A percentile compares a stretch with the other conserved stretches of the same genome.
Evolutionary conservation across 2,329 filamentous ascomycete genomes (phyloP).

Genomic region (Diaporthe velutina): DNA sequence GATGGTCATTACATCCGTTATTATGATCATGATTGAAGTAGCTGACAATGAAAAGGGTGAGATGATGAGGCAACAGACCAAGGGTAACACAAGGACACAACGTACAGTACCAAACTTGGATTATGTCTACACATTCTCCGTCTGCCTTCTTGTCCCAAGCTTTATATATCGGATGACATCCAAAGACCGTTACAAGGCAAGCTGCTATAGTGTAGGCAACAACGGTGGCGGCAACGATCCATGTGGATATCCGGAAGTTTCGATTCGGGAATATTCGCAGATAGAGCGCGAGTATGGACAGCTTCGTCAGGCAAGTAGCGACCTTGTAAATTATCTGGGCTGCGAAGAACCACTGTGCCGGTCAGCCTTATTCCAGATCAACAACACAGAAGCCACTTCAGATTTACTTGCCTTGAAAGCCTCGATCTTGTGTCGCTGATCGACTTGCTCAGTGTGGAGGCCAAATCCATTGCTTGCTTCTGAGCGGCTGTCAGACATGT

Average conservation of each 20-base stretch:
- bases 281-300: slow-evolving; percentile 32
- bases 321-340: slow-evolving; percentile 41
- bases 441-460: slow-evolving; percentile 6
- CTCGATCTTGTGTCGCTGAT: slow-evolving; percentile 6
- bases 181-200: slow-evolving; percentile 21
- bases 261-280: slow-evolving; percentile 18
- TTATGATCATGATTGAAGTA: slow-evolving; percentile 38
- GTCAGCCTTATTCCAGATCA: background rate
- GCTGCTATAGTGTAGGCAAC: slow-evolving; percentile 14
- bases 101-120: slow-evolving; percentile 20
- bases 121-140: slow-evolving; percentile 13
- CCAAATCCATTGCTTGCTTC: slow-evolving; percentile 24
- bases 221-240: background rate
- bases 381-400: background rate
- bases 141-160: slow-evolving; percentile 22
- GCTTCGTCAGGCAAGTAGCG: slow-evolving; percentile 38
- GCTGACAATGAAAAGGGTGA: background rate
- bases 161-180: background rate
- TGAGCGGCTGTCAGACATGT: background rate
- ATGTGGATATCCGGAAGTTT: slow-evolving; percentile 5
- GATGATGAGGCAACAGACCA: too few species aligned
- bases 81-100: background rate
- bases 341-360: slow-evolving; percentile 40
- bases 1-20: slow-evolving; percentile 40
- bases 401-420: slow-evolving; percentile 5